Base-by-base conservation (phyloP, 139 green algal genomes). In the Eudorina sp. region DNA sequence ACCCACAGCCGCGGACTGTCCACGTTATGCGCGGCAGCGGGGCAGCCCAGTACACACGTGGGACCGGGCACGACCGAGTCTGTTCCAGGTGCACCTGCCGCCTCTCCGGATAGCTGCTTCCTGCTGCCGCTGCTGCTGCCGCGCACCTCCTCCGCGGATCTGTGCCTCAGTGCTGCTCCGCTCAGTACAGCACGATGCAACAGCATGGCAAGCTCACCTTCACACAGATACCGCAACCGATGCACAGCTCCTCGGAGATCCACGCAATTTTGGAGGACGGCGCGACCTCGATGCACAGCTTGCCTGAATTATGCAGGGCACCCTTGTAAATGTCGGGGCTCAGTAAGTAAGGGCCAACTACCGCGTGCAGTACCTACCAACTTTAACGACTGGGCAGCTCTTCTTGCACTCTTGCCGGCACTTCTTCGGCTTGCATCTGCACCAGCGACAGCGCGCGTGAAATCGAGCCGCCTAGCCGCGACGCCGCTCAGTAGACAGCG, bases 351-450 rank as follows among this genome's bases (percentile, higher is more conserved):
- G 48, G 11, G 48, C 62, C 62, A 2, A n/a, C n/a, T 21, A 58
- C 51, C 51, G 51, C 13, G 16, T 58, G 13, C 16, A 14, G 23
- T 40, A 79, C 91, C 55, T 66, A 97, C 97, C 96, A 60, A 99
- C 94, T 90, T 99, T 99, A 16, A 99, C 98, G 2, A 99, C 98
- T 19, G 98, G 98, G 90, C 98, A 99, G 84, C 91, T 97, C 91
- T 98, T 99, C 91, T 99, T 99, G 96, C 98, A 99, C 91, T 99
- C 98, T 90, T 99, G 98, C 62, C 95, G 90, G 92, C 98, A 99
- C 89, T 99, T 99, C 90, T 99, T 99, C 29, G 98, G 98, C 93
- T 98, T 99, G 90, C 97, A 99, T 88, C 96, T 98, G 92, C 40
- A 60, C 19, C 16, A 0, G 27, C 19, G 27, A 5, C 8, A 58